Conservation (phyloP, 2,329 filamentous ascomycete species). For the Alternaria burnsii region DNA sequence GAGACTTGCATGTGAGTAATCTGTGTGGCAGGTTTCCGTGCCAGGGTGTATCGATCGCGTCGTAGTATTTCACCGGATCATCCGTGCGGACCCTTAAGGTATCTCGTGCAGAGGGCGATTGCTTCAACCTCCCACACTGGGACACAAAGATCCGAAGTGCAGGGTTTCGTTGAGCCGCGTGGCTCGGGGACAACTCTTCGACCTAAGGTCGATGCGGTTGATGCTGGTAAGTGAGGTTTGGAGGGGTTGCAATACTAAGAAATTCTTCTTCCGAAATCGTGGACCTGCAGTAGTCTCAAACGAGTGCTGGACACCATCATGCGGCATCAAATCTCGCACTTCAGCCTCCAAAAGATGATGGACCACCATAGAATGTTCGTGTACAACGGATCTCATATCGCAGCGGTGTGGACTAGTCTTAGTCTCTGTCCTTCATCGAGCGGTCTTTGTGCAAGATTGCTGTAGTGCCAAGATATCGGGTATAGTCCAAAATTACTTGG, state of each 20-base stretch:
- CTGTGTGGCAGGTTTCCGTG: slow-evolving; percentile 1
- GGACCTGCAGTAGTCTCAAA: slow-evolving; percentile 37
- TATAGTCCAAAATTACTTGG: background rate
- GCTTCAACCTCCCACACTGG: slow-evolving; percentile 5
- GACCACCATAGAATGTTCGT: background rate
- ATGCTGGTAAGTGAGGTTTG: slow-evolving; percentile 13
- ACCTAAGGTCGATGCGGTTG: slow-evolving; percentile 11
- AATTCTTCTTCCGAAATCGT: slow-evolving; percentile 17
- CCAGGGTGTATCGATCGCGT: slow-evolving; percentile 1
- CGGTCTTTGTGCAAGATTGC: background rate
- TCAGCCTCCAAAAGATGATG: slow-evolving; percentile 6
- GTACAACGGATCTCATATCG: background rate
- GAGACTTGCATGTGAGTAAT: background rate
- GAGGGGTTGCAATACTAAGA: slow-evolving; percentile 14
- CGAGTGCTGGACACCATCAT: slow-evolving; percentile 15
- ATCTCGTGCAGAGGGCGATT: slow-evolving; percentile 1
- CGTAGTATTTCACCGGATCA: slow-evolving; percentile 1
- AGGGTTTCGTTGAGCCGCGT: slow-evolving; percentile 10
- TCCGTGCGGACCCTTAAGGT: slow-evolving; percentile 2
- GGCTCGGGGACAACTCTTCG: slow-evolving; percentile 5
- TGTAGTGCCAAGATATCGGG: background rate
- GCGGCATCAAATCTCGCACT: slow-evolving; percentile 7
- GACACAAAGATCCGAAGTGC: slow-evolving; percentile 3
- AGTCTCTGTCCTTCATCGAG: background rate
- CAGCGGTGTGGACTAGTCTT: background rate